Percentiles rank a stretch among this genome's conserved stretches.
Conservation (phyloP, 2,329 filamentous ascomycete species). For the Colletotrichum sp. region DNA sequence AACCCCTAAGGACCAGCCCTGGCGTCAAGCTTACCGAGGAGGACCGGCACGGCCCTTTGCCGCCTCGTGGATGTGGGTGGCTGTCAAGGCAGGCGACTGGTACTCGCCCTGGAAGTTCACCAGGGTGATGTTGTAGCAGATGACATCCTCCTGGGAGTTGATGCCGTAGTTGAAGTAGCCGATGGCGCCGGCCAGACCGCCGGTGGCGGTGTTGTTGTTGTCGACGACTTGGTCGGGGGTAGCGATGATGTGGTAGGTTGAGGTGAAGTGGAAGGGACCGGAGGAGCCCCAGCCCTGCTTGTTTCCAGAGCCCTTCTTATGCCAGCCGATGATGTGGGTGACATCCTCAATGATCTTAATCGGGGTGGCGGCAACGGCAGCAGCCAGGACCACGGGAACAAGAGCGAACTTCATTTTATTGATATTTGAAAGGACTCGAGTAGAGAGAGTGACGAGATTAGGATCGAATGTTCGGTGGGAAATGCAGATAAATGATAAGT, state of each 20-base stretch:
- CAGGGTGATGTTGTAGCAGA: constrained; percentile 57
- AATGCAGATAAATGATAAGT: neutral
- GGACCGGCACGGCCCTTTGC: constrained; percentile 50
- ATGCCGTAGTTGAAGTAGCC: constrained; percentile 59
- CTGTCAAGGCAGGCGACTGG: constrained; percentile 52
- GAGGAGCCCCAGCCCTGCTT: neutral
- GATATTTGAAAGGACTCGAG: neutral
- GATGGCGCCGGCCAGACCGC: constrained; percentile 46
- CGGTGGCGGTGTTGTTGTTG: constrained; percentile 37
- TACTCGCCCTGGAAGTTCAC: constrained; percentile 54
- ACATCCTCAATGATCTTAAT: neutral
- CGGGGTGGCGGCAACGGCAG: neutral
- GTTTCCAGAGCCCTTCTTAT: constrained; percentile 22
- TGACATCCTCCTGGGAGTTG: constrained; percentile 48
- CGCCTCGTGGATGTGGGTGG: constrained; percentile 61
- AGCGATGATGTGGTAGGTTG: constrained; percentile 51
- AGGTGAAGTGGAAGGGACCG: constrained; percentile 47
- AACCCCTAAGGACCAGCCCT: fast-evolving
- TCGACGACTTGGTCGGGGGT: constrained; percentile 55
- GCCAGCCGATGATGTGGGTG: neutral
- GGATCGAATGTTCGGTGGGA: neutral
- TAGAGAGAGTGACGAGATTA: neutral
- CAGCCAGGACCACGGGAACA: neutral
- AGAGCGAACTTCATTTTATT: constrained; percentile 8
- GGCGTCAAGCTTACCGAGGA: constrained; percentile 40